Percentiles rank a stretch among this genome's conserved stretches.
These are phyloP conservation scores for Curvularia hawaiiensis DNA, from an alignment of 2,329 filamentous ascomycete genomes.

Conservation along the genomic window DNA sequence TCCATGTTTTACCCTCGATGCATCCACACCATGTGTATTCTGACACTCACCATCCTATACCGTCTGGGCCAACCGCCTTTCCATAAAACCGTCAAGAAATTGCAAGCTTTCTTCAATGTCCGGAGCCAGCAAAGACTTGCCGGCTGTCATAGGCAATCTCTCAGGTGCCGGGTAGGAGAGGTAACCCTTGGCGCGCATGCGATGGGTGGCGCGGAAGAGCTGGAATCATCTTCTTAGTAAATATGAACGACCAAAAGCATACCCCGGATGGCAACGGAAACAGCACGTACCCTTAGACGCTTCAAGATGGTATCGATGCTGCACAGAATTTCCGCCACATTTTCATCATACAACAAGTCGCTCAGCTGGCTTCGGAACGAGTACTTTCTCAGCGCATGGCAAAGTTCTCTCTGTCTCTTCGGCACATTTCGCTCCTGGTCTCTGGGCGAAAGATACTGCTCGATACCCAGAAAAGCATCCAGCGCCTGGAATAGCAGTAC, in stretches of 20 bases:
- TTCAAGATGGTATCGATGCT: slow-evolving; percentile 1
- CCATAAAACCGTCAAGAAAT: slow-evolving; percentile 6
- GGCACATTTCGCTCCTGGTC: slow-evolving; percentile 7
- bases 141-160: slow-evolving; percentile 10
- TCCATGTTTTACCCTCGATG: background rate
- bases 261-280: background rate
- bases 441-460: slow-evolving; percentile 5
- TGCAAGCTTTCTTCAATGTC: background rate
- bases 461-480: slow-evolving; percentile 12
- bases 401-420: slow-evolving; percentile 5
- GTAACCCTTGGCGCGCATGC: slow-evolving; percentile 3
- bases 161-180: slow-evolving; percentile 10
- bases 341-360: background rate
- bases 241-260: background rate
- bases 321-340: slow-evolving; percentile 1
- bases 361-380: slow-evolving; percentile 1
- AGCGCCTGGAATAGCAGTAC: slow-evolving; percentile 7
- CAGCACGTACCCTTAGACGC: slow-evolving; percentile 6
- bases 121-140: slow-evolving; percentile 5
- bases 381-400: slow-evolving; percentile 3
- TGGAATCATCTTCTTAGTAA: background rate
- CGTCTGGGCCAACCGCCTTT: slow-evolving; percentile 1
- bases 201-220: slow-evolving; percentile 11
- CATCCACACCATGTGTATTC: background rate
- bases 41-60: background rate